Evolutionary conservation across 768 basidiomycete species (phyloP), one percentile per base, ranked within the genome.

Genomic region (Gymnopilus junonius): DNA sequence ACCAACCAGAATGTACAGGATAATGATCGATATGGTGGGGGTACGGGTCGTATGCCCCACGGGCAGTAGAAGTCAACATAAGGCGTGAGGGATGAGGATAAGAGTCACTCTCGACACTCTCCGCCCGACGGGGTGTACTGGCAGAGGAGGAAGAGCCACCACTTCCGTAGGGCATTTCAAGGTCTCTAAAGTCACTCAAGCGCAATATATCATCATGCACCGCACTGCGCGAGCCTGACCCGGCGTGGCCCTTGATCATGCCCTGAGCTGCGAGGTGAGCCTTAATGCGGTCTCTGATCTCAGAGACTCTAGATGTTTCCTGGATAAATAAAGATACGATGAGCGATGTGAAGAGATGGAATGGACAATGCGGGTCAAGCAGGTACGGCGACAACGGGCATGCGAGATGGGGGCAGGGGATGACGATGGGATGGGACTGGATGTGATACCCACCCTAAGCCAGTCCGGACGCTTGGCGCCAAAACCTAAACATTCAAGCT

Each of bases 161-260:
- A 20, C 76, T 71, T 63, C 69, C 64, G 76, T 87, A 65, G 78
- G 43, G 58, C 40, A 61, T 54, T 15, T 65, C 63, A 31, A 62
- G 60, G 74, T 81, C 71, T 63, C 76, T 64, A 62, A 79, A 80
- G 37, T 81, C 78, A 65, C 77, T 68, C 71, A 90, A 76, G 69
- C 79, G 74, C 65, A 92, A 80, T 60, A 88, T 80, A 46, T 82
- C 83, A 14, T 81, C 83, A 34, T 83, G 83, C 1, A 88, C 88
- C 35, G 79, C 70, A 21, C 79, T 75, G 45, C 88, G 87, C 20
- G 89, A 82, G 1, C 85, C 88, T 27, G 88, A 78, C 59, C 89
- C 89, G 20, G 92, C 90, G 69, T 93, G 92, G 29, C 93, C 93
- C 76, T 94, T 94, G 76, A 94, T 93, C 91, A 93, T 92, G 51